Base-by-base conservation (phyloP, 2,329 filamentous ascomycete genomes). In the Akanthomyces muscarius region DNA sequence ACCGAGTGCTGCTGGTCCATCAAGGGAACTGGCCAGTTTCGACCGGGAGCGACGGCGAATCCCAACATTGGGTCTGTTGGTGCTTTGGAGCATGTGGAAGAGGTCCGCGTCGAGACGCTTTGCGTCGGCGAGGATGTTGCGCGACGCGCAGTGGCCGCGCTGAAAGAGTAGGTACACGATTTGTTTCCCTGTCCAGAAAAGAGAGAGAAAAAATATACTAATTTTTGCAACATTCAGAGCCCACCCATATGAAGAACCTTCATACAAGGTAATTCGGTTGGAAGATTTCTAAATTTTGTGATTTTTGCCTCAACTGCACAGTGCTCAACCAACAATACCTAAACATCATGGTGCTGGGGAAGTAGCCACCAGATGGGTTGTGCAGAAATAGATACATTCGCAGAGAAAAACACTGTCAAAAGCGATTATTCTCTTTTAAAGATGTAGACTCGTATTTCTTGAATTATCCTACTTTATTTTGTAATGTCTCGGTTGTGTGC, bases 1-100 rank as follows among this genome's bases (percentile, higher is more conserved):
- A 83, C 80, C 28, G 82, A 86, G 67, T 81, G 77, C 70, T 81
- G 80, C 71, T 87, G 78, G 76, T 74, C 76, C 5, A 73, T 76
- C 0, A 66, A 74, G 4, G 89, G 88, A 5, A 84, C 77, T 0
- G 87, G 86, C 0, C 87, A 90, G 69, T 91, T 90, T 72, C 81
- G 84, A 0, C 87, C 88, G 0, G 85, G 84, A 0, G 78, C 80
- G 61, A 72, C 77, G 0, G 86, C 88, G 1, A 87, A 86, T 54
- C 88, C 88, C 3, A 75, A 85, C 68, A 85, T 90, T 65, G 89
- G 88, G 0, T 74, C 75, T 11, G 75, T 80, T 1, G 86, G 86
- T 0, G 72, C 76, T 47, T 69, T 90, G 0, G 86, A 90, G 72
- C 72, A 84, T 63, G 78, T 85, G 0, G 78, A 82, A 4, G 88